Evolutionary conservation across 2,329 filamentous ascomycete genomes (phyloP).

Genomic region (Penicillium corylophilum): DNA sequence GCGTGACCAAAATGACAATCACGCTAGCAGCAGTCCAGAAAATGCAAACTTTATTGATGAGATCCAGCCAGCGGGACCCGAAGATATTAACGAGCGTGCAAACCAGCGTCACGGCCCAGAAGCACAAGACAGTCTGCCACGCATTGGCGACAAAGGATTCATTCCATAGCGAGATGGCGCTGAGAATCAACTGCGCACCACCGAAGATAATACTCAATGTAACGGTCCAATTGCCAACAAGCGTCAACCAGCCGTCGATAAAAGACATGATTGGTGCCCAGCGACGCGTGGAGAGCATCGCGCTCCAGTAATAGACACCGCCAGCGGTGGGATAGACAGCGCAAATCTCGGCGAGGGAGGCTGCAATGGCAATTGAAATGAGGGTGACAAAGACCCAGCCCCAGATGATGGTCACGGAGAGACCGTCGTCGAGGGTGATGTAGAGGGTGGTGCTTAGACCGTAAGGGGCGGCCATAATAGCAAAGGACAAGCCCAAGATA

Average conservation of each 20-base stretch:
- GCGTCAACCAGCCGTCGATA: conserved; percentile 69
- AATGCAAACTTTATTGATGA: conserved; percentile 72
- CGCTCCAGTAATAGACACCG: conserved; percentile 70
- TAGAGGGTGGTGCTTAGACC: conserved; percentile 67
- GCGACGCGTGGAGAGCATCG: conserved; percentile 64
- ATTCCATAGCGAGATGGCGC: conserved; percentile 68
- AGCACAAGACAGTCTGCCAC: conserved; percentile 70
- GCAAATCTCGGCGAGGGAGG: conserved; percentile 68
- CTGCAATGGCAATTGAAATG: conserved; percentile 63
- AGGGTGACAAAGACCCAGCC: conserved; percentile 67
- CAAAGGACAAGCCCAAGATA: conserved; percentile 68
- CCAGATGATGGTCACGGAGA: conserved; percentile 67
- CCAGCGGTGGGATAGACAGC: conserved; percentile 67
- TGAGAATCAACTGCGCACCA: conserved; percentile 68
- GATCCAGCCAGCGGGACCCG: conserved; percentile 59
- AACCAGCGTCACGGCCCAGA: conserved; percentile 68
- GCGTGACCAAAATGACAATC: conserved; percentile 64
- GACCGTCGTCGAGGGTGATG: conserved; percentile 67
- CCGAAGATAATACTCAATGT: conserved; percentile 68
- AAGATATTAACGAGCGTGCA: conserved; percentile 67
- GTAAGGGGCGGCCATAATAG: conserved; percentile 72
- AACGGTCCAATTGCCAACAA: conserved; percentile 73
- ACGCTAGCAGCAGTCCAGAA: conserved; percentile 69
- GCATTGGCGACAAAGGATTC: conserved; percentile 65
- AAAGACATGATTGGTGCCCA: conserved; percentile 68